Conservation (phyloP, 495 filamentous ascomycete genomes). For the Hyphodiscus hymeniophilus region DNA sequence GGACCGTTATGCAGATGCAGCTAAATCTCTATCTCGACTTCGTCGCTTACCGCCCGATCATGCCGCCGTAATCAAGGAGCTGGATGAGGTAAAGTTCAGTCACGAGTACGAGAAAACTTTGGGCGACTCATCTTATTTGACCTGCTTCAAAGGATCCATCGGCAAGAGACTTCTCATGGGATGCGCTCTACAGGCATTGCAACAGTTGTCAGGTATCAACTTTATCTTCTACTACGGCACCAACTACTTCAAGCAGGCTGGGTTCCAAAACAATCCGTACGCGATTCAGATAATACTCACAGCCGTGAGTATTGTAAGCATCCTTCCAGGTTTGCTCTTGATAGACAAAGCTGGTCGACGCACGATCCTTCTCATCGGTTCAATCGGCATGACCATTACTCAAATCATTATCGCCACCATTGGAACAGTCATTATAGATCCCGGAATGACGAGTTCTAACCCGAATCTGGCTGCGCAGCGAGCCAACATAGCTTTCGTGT, state of each 20-base stretch:
- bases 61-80: constrained; percentile 53
- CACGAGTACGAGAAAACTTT: constrained; percentile 56
- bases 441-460: constrained; percentile 27
- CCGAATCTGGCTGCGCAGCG: constrained; percentile 34
- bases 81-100: constrained; percentile 70
- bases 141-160: constrained; percentile 56
- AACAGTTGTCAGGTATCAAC: constrained; percentile 61
- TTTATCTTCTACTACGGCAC: constrained; percentile 69
- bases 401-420: constrained; percentile 63
- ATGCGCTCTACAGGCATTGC: constrained; percentile 64
- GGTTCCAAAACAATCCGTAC: constrained; percentile 54
- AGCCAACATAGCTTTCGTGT: constrained; percentile 45
- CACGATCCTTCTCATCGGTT: constrained; percentile 59
- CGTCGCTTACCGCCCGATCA: constrained; percentile 58
- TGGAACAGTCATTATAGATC: constrained; percentile 45
- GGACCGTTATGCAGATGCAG: constrained; percentile 53
- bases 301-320: constrained; percentile 61
- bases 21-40: constrained; percentile 54
- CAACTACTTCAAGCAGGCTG: constrained; percentile 61
- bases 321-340: constrained; percentile 60
- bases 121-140: constrained; percentile 57
- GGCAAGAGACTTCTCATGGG: constrained; percentile 65
- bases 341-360: constrained; percentile 69
- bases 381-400: constrained; percentile 60
- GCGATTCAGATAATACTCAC: constrained; percentile 58